These are phyloP conservation scores for Pezicula radicicola DNA, from an alignment of 2,329 filamentous ascomycete species.

Conservation along the genomic window DNA sequence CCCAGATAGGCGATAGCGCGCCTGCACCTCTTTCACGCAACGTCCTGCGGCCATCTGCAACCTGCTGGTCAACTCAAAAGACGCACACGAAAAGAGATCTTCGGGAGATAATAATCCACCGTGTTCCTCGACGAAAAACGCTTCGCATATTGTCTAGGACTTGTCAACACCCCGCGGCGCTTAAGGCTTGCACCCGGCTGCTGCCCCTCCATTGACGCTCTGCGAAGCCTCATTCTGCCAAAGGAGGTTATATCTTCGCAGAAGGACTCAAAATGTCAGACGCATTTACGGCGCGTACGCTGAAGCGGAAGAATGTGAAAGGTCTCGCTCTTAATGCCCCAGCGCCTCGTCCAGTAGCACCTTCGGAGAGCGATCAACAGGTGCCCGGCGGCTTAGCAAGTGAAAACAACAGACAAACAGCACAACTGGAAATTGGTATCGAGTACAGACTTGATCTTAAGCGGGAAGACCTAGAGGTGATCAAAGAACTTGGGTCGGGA, in stretches of 20 bases:
- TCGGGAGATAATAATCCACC: no score
- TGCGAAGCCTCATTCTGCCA: background rate
- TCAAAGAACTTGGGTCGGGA: conserved; percentile 92
- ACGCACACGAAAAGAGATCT: background rate
- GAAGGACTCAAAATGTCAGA: conserved; percentile 43
- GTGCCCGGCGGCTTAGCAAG: conserved; percentile 58
- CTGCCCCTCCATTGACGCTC: background rate
- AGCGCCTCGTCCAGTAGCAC: conserved; percentile 67
- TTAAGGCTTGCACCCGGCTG: background rate
- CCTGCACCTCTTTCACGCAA: background rate
- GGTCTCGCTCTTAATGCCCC: conserved; percentile 83
- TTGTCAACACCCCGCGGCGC: background rate
- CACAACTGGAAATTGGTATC: conserved; percentile 86
- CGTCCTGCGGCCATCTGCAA: background rate
- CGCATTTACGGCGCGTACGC: conserved; percentile 66
- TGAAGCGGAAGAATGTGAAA: conserved; percentile 99
- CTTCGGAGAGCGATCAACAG: conserved; percentile 69
- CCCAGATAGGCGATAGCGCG: background rate
- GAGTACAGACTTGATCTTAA: conserved; percentile 93
- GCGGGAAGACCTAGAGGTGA: conserved; percentile 85
- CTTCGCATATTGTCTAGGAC: background rate
- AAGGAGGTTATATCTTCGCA: background rate
- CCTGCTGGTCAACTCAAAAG: background rate
- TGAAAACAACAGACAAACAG: conserved; percentile 55
- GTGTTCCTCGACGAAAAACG: background rate